Base-by-base conservation (phyloP, 495 filamentous ascomycete genomes). In the Daldinia vernicosa region DNA sequence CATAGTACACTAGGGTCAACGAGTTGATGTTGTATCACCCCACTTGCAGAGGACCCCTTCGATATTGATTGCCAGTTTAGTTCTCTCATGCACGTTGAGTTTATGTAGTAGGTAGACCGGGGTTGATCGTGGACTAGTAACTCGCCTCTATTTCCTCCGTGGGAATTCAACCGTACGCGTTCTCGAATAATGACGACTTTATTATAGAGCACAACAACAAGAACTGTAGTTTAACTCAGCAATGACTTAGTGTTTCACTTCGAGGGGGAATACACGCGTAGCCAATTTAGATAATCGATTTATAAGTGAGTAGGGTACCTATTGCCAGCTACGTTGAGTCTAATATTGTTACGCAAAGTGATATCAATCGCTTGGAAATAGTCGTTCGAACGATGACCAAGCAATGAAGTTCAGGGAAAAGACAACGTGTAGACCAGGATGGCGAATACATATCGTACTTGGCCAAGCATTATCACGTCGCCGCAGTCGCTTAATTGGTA, bases 1-100 rank as follows among this genome's bases (percentile, higher is more conserved):
- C n/a, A n/a, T n/a, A 74, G 53, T 40, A n/a, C 37, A 52, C n/a
- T 63, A 74, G 54, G 71, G 66, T 63, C 71, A 67, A 51, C 71
- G 40, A 59, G 43, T 63, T 67, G 61, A 53, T 39, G 71, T 63
- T 63, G 63, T 64, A 57, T 19, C 63, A 70, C 67, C 55, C 71
- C 71, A 69, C 67, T 39, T 70, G 55, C 71, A 64, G 28, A 54
- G 67, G 66, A 63, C 71, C 64, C 70, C 52, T 50, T 68, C 60
- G 60, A 72, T 67, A 72, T 72, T 72, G 69, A 43, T 40, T 67
- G 27, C 60, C 60, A 32, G 63, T 61, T 66, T 63, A 7, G 69
- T 51, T 60, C 30, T 52, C 53, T 37, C 58, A 66, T 63, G 57
- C 52, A 57, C 50, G 56, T 61, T 47, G 27, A 40, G 50, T 53